phyloP scores from a whole-genome alignment of 2,329 filamentous ascomycete species.

The Nemania diffusa region DNA sequence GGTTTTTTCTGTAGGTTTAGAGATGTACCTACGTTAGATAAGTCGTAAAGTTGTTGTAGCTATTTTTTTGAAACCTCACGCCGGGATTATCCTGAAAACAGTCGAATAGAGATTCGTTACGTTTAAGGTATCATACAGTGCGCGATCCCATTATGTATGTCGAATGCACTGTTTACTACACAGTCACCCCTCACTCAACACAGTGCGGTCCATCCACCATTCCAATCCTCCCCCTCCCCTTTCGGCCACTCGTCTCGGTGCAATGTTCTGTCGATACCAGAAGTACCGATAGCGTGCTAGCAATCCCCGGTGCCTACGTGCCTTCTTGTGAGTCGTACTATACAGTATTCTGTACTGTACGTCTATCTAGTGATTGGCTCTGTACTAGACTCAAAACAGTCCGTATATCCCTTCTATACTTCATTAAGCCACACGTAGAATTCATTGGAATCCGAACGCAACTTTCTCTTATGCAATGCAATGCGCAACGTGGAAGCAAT shows the following conservation, averaged over 20 bases:
- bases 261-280: not conserved
- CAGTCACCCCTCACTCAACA: too few species aligned
- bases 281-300: conserved; percentile 15
- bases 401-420: conserved; percentile 1
- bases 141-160: too few species aligned
- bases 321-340: too few species aligned
- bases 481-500: conserved; percentile 33
- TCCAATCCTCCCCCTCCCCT: conserved; percentile 9
- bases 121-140: not conserved
- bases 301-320: too few species aligned
- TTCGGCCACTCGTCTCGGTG: conserved; percentile 18
- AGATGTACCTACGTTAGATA: not conserved
- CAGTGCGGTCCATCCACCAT: conserved; percentile 14
- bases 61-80: conserved; percentile 6
- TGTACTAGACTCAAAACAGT: conserved; percentile 2
- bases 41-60: not conserved
- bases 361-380: not conserved
- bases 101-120: not conserved
- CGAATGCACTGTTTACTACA: too few species aligned
- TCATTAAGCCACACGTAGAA: conserved; percentile 25
- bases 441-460: conserved; percentile 31
- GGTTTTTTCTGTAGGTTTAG: not conserved
- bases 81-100: conserved; percentile 5
- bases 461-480: conserved; percentile 29
- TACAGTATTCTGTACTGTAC: not conserved